Conservation (phyloP, 345 rosid species). For the Eutrema yunnanense region DNA sequence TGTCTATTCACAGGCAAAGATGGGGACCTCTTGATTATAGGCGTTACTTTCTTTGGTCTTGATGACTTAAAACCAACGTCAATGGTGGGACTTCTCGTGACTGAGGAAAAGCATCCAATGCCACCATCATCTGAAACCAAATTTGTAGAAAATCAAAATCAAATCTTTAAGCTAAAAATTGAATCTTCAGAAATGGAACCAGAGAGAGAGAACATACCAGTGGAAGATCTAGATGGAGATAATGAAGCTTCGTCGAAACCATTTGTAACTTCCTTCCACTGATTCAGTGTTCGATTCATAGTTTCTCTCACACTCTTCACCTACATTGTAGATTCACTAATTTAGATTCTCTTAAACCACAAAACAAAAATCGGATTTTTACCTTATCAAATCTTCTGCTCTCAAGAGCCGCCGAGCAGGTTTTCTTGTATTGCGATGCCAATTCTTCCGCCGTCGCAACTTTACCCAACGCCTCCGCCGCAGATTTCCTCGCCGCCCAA, state of each 20-base stretch:
- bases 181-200: neutral
- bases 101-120: conserved; percentile 41
- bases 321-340: conserved; percentile 24
- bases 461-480: conserved; percentile 83
- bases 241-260: conserved; percentile 41
- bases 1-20: conserved; percentile 33
- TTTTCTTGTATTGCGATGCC: conserved; percentile 44
- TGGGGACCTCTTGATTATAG: conserved; percentile 53
- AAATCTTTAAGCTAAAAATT: neutral
- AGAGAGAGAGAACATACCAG: conserved; percentile 6
- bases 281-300: conserved; percentile 64
- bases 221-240: conserved; percentile 28
- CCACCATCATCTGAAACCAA: conserved; percentile 49
- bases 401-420: conserved; percentile 52
- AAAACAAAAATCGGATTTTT: neutral
- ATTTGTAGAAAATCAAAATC: neutral
- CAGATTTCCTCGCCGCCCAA: conserved; percentile 89
- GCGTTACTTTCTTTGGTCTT: conserved; percentile 48
- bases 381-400: conserved; percentile 92
- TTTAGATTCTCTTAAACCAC: neutral
- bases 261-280: conserved; percentile 66
- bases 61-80: conserved; percentile 40
- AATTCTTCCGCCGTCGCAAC: conserved; percentile 65
- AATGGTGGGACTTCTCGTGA: conserved; percentile 38
- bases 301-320: conserved; percentile 86